These are phyloP conservation scores for Phytophthora cajani DNA, from an alignment of 352 stramenopile species.

Conservation along the genomic window DNA sequence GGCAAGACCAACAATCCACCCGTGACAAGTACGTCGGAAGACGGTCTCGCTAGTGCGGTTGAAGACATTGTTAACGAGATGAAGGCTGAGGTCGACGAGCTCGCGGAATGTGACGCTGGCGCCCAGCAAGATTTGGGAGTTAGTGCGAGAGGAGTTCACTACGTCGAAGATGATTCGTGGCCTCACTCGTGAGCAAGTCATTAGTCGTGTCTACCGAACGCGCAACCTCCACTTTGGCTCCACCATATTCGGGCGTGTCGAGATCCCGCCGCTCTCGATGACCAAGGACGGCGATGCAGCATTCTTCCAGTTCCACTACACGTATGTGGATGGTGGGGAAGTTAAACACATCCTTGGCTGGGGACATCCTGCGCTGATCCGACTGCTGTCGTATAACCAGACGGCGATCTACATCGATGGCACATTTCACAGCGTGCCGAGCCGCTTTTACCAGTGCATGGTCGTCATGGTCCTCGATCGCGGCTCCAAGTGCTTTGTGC, in stretches of 20 bases:
- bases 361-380: slow-evolving; percentile 4
- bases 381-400: not conserved
- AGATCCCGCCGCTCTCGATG: slow-evolving; percentile 8
- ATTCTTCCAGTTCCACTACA: slow-evolving; percentile 28
- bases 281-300: slow-evolving; percentile 1
- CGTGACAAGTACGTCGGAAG: not conserved
- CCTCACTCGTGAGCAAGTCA: not conserved
- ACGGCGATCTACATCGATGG: not conserved
- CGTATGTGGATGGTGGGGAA: slow-evolving; percentile 5
- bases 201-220: not conserved
- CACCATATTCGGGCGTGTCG: slow-evolving; percentile 9
- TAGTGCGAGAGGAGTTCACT: not conserved
- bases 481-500: not conserved
- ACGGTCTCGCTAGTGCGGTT: not conserved
- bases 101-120: not conserved
- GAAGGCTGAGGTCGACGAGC: not conserved
- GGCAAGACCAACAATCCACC: not conserved
- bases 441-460: slow-evolving; percentile 18
- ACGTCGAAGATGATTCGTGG: not conserved
- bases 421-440: not conserved
- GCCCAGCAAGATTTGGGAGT: not conserved
- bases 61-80: not conserved
- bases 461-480: slow-evolving; percentile 25
- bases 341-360: slow-evolving; percentile 25
- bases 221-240: slow-evolving; percentile 11